Evolutionary conservation across 2,329 filamentous ascomycete species (phyloP), one percentile per base, ranked within the genome.

Genomic region (Talaromyces sp.): DNA sequence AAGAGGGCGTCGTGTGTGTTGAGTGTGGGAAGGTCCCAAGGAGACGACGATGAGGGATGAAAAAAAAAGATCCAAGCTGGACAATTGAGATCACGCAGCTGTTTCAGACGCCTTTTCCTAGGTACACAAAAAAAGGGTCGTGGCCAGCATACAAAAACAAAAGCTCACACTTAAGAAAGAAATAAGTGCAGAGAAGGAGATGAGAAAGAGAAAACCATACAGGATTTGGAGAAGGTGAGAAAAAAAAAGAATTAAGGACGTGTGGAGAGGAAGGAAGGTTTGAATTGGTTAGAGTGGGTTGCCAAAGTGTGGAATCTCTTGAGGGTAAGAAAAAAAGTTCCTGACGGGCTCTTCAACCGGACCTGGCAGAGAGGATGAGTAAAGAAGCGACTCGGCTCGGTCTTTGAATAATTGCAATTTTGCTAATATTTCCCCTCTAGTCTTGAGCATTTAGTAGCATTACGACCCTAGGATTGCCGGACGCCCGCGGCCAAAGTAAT

Each of bases 381-480:
- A 37, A 35, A 35, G 27, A 37, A 54, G 33, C 19, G 52, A 56
- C 47, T 35, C 60, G 59, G 59, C 45, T 61, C 45, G 60, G 60
- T 56, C 62, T 52, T 31, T 27, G 33, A 49, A 41, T 62, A 56
- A 22, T 65, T 39, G 58, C 57, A 56, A 56, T 33, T 65, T 62
- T 41, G 27, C 52, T 59, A 15, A 15, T 45, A 22, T 64, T 47
- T 37, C 41, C 58, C 58, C 33, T 54, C 22, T 37, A 13, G 13
- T 31, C 39, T 7, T 33, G 37, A 15, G n/a, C 10, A 56, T 22
- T 35, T 11, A 56, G 52, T 27, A 39, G 56, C 22, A 58, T 43
- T 59, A 45, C 35, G 25, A 45, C 37, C 69, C 68, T 68, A 39
- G 62, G 66, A 61, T 68, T 68, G 65, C 66, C 70, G 69, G 68